phyloP scores from a whole-genome alignment of 768 basidiomycete species.

The Mycena sanguinolenta region DNA sequence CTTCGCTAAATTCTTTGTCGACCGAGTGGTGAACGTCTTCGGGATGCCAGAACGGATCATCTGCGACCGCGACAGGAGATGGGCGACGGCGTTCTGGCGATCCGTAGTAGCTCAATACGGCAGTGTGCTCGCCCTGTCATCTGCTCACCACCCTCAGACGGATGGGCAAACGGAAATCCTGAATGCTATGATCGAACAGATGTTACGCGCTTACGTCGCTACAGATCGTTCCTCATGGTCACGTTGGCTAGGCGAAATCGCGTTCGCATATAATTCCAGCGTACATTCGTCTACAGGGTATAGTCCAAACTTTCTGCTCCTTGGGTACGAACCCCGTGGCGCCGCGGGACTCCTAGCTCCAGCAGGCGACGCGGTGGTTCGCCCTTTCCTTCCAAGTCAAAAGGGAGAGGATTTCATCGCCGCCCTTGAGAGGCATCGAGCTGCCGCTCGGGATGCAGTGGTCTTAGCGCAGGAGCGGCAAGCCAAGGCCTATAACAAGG shows the following conservation, averaged over 20 bases:
- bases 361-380: background rate
- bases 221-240: background rate
- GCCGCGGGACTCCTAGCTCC: background rate
- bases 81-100: conserved; percentile 35
- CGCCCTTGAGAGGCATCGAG: background rate
- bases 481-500: background rate
- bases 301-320: background rate
- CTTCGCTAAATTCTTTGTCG: background rate
- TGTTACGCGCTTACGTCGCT: no score
- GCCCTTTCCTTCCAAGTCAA: background rate
- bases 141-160: background rate
- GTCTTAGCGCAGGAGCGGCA: background rate
- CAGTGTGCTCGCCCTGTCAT: background rate
- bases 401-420: background rate
- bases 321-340: background rate
- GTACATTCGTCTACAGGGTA: no score
- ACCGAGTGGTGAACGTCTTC: background rate
- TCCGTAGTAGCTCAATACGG: background rate
- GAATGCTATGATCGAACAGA: no score
- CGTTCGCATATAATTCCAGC: background rate
- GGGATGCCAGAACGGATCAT: background rate
- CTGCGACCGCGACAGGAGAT: conserved; percentile 14
- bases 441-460: background rate
- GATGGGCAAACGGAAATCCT: no score
- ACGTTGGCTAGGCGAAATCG: background rate